Percentiles rank a stretch among this genome's conserved stretches.
Conservation (phyloP, 768 basidiomycete genomes). For the Tricholoma furcatifolium region DNA sequence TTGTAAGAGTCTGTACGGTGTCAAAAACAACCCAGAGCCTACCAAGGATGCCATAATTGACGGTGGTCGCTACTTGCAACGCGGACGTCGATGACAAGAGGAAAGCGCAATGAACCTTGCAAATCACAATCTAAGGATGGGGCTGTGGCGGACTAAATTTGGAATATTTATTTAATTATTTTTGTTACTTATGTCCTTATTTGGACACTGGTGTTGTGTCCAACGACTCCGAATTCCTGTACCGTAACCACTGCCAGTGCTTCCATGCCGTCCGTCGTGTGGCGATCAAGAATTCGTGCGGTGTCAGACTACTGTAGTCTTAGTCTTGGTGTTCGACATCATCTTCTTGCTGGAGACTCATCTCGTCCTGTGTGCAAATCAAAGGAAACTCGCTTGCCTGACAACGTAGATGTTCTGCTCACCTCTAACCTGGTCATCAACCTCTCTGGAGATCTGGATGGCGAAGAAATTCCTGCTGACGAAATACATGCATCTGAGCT, state of each 20-base stretch:
- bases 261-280: slow-evolving; percentile 30
- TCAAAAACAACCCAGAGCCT: neutral
- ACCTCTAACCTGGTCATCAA: slow-evolving; percentile 50
- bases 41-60: slow-evolving; percentile 22
- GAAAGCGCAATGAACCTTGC: slow-evolving; percentile 13
- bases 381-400: slow-evolving; percentile 36
- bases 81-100: slow-evolving; percentile 13
- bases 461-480: slow-evolving; percentile 33
- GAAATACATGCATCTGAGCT: slow-evolving; percentile 51
- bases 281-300: slow-evolving; percentile 40
- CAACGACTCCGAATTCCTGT: neutral
- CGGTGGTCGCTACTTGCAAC: slow-evolving; percentile 14
- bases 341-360: slow-evolving; percentile 31
- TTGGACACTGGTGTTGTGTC: slow-evolving; percentile 1
- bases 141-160: slow-evolving; percentile 21
- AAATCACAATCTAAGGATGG: slow-evolving; percentile 25
- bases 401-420: slow-evolving; percentile 47
- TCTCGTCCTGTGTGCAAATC: slow-evolving; percentile 26
- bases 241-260: neutral
- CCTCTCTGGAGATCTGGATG: slow-evolving; percentile 54
- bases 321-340: slow-evolving; percentile 45
- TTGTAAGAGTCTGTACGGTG: slow-evolving; percentile 22
- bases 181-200: slow-evolving; percentile 13
- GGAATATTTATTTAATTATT: slow-evolving; percentile 11
- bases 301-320: slow-evolving; percentile 43